Evolutionary conservation across 2,329 filamentous ascomycete species (phyloP).

Genomic region (Lecanicillium sp.): DNA sequence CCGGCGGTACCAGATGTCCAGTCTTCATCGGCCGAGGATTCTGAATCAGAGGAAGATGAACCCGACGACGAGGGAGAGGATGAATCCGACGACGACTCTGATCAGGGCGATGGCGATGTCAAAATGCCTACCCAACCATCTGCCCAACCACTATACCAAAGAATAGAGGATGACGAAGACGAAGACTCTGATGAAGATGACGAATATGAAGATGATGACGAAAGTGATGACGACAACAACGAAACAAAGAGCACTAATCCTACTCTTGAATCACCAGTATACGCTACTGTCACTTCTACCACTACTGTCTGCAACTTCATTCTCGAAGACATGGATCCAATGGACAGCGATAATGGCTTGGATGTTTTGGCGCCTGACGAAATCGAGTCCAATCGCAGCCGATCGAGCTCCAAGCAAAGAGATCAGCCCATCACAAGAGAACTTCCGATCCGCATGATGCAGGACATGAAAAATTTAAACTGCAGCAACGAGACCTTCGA

Average conservation of each 20-base stretch:
- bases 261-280: slow-evolving; percentile 14
- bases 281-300: slow-evolving; percentile 16
- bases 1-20: background rate
- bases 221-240: background rate
- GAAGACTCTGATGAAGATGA: background rate
- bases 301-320: slow-evolving; percentile 27
- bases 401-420: slow-evolving; percentile 31
- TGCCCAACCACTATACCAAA: background rate
- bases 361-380: slow-evolving; percentile 38
- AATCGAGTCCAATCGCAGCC: slow-evolving; percentile 41
- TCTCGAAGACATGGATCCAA: slow-evolving; percentile 43
- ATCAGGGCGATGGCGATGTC: background rate
- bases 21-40: slow-evolving; percentile 5
- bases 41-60: slow-evolving; percentile 1
- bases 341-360: slow-evolving; percentile 39
- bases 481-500: slow-evolving; percentile 35
- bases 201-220: background rate
- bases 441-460: slow-evolving; percentile 38
- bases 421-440: slow-evolving; percentile 22
- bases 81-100: background rate
- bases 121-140: background rate
- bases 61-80: background rate
- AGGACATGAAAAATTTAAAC: slow-evolving; percentile 39
- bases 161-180: background rate
- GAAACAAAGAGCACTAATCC: slow-evolving; percentile 11